phyloP scores from a whole-genome alignment of 208 protist species.

The Wallacemonas sp. region DNA sequence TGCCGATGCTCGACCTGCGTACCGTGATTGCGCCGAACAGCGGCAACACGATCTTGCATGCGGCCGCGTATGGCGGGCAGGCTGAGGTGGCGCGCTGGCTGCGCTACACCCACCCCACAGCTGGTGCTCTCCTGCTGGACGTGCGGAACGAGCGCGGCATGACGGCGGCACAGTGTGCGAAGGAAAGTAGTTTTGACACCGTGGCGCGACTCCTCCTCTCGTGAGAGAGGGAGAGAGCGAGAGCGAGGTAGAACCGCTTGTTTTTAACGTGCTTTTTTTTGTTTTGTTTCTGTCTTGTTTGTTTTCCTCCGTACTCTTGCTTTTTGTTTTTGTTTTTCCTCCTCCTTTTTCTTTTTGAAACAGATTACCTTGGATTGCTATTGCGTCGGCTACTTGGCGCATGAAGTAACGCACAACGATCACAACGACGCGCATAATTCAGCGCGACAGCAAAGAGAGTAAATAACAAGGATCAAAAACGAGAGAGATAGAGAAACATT shows the following conservation, averaged over 20 bases:
- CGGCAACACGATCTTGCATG: constrained; percentile 81
- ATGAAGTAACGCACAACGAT: too few species aligned
- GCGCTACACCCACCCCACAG: constrained; percentile 49
- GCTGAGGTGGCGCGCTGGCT: constrained; percentile 64
- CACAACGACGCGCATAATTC: too few species aligned
- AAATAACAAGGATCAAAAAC: too few species aligned
- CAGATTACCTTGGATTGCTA: too few species aligned
- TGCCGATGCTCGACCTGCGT: constrained; percentile 51
- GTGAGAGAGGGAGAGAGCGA: background rate
- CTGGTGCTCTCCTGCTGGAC: constrained; percentile 40
- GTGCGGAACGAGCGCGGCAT: constrained; percentile 45
- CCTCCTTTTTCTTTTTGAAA: background rate
- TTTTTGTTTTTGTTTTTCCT: background rate
- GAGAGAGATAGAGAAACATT: too few species aligned
- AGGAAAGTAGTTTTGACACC: constrained; percentile 62
- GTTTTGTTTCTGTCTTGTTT: background rate
- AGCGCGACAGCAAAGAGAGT: too few species aligned
- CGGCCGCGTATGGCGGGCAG: constrained; percentile 58
- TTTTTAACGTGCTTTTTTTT: constrained; percentile 2
- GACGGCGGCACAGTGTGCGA: constrained; percentile 71
- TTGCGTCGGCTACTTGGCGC: too few species aligned
- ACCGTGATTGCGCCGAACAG: constrained; percentile 40
- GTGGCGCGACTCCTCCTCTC: constrained; percentile 56
- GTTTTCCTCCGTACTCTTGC: background rate
- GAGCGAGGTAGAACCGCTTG: background rate